Percentiles rank a stretch among this genome's conserved stretches.
Evolutionary conservation across 805 yeast genomes (phyloP).

Genomic region (Saccharomycopsis synnaedendra): DNA sequence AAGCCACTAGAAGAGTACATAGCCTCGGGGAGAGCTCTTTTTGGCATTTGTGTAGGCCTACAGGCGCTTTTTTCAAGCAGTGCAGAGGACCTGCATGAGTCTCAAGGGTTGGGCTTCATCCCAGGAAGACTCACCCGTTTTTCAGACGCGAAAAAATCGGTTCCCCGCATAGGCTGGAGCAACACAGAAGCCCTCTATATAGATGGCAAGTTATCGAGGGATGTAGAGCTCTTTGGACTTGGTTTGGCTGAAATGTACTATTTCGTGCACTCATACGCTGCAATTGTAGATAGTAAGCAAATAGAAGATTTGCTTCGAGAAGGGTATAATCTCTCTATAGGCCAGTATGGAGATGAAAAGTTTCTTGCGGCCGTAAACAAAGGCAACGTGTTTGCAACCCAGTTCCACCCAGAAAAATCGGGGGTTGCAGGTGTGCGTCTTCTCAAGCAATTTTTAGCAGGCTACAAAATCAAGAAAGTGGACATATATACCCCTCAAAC

Average conservation of each 20-base stretch:
- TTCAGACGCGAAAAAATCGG: conserved; percentile 55
- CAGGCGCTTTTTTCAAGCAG: conserved; percentile 74
- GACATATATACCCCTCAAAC: conserved; percentile 20
- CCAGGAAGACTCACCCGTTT: conserved; percentile 48
- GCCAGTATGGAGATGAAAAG: conserved; percentile 56
- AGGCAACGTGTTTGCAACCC: conserved; percentile 85
- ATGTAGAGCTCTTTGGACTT: conserved; percentile 43
- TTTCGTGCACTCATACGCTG: conserved; percentile 93
- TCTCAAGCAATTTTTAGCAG: conserved; percentile 56
- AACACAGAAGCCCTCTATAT: conserved; percentile 25
- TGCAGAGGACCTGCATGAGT: conserved; percentile 40
- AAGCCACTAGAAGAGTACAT: conserved; percentile 60
- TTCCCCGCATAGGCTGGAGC: conserved; percentile 98
- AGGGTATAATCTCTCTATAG: conserved; percentile 40
- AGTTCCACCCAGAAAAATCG: conserved; percentile 98
- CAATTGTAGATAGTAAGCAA: conserved; percentile 35
- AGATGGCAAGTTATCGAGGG: conserved; percentile 17
- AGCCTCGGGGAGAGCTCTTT: conserved; percentile 66
- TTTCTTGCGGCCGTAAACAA: conserved; percentile 75
- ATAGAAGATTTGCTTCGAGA: conserved; percentile 24
- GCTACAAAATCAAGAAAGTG: conserved; percentile 19
- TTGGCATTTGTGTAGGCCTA: conserved; percentile 97
- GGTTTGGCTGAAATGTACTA: conserved; percentile 66
- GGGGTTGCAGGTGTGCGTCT: conserved; percentile 82
- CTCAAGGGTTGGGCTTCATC: conserved; percentile 49